phyloP scores from a whole-genome alignment of 345 rosid species.

The Acer yangbiense region DNA sequence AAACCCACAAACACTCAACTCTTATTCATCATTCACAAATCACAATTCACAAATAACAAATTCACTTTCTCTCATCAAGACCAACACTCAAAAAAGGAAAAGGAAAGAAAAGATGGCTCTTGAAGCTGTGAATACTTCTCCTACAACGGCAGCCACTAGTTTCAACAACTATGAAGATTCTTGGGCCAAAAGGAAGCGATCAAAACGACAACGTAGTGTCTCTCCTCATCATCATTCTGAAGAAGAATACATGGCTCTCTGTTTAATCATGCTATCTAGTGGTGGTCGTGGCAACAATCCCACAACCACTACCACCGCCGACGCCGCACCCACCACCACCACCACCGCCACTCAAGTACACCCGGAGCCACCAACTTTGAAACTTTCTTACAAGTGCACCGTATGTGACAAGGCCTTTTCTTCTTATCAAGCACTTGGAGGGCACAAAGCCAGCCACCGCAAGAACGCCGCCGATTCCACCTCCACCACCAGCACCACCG shows the following conservation, averaged over 20 bases:
- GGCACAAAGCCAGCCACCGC: conserved; percentile 97
- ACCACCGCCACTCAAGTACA: too few species aligned
- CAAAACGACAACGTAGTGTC: conserved; percentile 50
- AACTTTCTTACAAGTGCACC: conserved; percentile 62
- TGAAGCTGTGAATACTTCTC: conserved; percentile 66
- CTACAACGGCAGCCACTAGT: conserved; percentile 16
- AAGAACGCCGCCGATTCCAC: conserved; percentile 41
- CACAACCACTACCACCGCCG: conserved; percentile 27
- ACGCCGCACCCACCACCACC: neutral
- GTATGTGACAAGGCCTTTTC: conserved; percentile 78
- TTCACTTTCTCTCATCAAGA: too few species aligned
- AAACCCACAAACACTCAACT: neutral
- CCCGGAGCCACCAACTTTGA: conserved; percentile 30
- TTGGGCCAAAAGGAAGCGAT: conserved; percentile 70
- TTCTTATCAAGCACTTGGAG: conserved; percentile 95
- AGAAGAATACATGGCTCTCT: conserved; percentile 77
- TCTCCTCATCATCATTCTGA: conserved; percentile 44
- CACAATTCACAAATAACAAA: too few species aligned
- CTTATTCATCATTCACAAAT: neutral
- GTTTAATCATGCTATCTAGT: conserved; percentile 80
- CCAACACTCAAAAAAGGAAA: too few species aligned
- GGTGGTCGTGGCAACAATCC: conserved; percentile 15
- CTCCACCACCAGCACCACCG: conserved; percentile 20
- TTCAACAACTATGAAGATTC: conserved; percentile 41
- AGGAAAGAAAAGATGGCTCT: conserved; percentile 52